phyloP scores from a whole-genome alignment of 495 filamentous ascomycete genomes.

The Neurospora sp. region DNA sequence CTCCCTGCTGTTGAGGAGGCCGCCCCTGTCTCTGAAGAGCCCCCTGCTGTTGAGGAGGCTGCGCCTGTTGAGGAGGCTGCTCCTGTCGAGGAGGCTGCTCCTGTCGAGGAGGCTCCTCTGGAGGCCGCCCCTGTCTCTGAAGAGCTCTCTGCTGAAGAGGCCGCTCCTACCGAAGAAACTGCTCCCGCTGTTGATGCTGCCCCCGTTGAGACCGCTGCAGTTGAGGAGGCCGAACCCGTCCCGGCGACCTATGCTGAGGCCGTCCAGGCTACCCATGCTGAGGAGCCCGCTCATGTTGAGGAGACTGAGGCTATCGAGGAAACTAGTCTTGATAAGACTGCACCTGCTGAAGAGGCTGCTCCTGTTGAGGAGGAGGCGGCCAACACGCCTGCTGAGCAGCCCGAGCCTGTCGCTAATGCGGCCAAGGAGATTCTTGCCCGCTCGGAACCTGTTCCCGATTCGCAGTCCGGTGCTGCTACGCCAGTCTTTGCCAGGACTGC shows the following conservation, averaged over 20 bases:
- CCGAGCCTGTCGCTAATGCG: constrained; percentile 1
- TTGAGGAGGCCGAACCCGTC: background rate
- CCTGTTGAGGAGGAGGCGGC: background rate
- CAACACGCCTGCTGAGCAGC: background rate
- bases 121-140: background rate
- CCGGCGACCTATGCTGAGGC: background rate
- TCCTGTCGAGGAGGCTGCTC: background rate
- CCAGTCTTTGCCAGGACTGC: constrained; percentile 17
- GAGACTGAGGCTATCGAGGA: background rate
- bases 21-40: background rate
- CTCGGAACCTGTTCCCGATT: background rate
- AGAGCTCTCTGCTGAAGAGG: background rate
- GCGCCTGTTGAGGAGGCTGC: background rate
- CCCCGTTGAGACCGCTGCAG: background rate
- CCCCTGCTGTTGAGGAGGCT: background rate
- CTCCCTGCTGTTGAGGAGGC: no score
- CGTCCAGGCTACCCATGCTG: background rate
- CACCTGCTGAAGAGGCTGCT: background rate
- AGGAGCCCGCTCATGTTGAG: background rate
- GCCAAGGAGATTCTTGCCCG: constrained; percentile 1
- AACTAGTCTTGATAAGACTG: background rate
- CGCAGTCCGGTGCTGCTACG: constrained; percentile 13
- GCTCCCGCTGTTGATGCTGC: background rate
- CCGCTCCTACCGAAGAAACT: background rate
- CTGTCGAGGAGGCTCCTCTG: background rate